These are phyloP conservation scores for Solanum gracilifrons DNA, from an alignment of 257 asterid species.

Conservation along the genomic window DNA sequence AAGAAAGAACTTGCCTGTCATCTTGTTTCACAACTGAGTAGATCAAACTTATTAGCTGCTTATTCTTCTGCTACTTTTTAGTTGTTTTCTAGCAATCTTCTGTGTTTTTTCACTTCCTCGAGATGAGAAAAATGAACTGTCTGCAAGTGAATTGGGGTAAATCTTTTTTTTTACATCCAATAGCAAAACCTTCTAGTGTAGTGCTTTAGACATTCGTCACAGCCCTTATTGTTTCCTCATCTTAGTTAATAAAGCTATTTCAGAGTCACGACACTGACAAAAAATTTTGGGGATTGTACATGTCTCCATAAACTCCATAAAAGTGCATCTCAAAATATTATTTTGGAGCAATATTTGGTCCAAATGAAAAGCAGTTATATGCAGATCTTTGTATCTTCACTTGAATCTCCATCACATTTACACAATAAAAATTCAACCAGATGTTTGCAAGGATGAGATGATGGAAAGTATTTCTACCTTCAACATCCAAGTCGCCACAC, in stretches of 20 bases:
- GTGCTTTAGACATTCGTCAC: neutral
- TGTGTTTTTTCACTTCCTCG: neutral
- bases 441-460: neutral
- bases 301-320: neutral
- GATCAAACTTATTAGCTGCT: neutral
- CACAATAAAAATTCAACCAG: neutral
- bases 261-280: neutral
- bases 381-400: neutral
- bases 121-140: neutral
- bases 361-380: neutral
- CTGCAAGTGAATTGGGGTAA: neutral
- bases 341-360: neutral
- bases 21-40: neutral
- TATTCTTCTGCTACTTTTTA: neutral
- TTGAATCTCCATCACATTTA: neutral
- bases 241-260: neutral
- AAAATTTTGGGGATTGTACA: neutral
- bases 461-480: constrained; percentile 38
- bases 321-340: neutral
- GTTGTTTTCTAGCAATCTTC: neutral
- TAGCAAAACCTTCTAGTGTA: neutral
- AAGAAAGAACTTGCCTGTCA: neutral
- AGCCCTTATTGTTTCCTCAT: neutral
- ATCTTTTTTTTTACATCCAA: neutral
- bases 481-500: constrained; percentile 94